Evolutionary conservation across 352 stramenopile species (phyloP).

Genomic region (Thalassiosira delicatula): DNA sequence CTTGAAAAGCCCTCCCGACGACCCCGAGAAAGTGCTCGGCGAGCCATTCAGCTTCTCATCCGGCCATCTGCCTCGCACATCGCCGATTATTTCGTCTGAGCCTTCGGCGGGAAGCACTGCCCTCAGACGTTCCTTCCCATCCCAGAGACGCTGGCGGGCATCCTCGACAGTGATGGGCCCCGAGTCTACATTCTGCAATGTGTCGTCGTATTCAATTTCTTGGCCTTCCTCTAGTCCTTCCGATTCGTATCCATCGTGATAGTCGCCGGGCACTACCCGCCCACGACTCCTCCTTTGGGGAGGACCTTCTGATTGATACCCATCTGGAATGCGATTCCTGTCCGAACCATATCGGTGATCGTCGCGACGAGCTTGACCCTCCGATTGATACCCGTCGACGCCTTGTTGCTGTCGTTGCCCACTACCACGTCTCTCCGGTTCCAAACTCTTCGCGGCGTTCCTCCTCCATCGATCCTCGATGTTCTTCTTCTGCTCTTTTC

Average conservation of each 20-base stretch:
- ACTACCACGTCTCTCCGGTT: too few species aligned
- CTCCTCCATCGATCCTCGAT: conserved; percentile 52
- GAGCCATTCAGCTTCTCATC: too few species aligned
- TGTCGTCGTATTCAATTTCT: conserved; percentile 2
- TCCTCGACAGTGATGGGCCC: conserved; percentile 37
- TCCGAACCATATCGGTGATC: too few species aligned
- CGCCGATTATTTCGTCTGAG: too few species aligned
- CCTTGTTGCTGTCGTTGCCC: conserved; percentile 8
- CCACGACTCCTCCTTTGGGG: too few species aligned
- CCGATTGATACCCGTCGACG: conserved; percentile 15
- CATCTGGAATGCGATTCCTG: too few species aligned
- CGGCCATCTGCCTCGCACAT: too few species aligned
- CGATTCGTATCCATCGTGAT: too few species aligned
- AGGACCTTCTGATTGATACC: conserved; percentile 11
- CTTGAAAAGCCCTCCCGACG: conserved; percentile 50
- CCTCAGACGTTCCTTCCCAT: conserved; percentile 50
- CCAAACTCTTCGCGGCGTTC: conserved; percentile 11
- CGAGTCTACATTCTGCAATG: neutral
- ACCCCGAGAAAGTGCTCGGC: conserved; percentile 44
- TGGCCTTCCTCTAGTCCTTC: too few species aligned
- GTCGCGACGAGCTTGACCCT: too few species aligned
- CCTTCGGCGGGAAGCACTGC: conserved; percentile 39
- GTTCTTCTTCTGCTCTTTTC: conserved; percentile 29
- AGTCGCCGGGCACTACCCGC: too few species aligned
- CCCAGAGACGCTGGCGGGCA: conserved; percentile 46